Base-by-base conservation (phyloP, 306 rosid species). In the Lablab purpureus region DNA sequence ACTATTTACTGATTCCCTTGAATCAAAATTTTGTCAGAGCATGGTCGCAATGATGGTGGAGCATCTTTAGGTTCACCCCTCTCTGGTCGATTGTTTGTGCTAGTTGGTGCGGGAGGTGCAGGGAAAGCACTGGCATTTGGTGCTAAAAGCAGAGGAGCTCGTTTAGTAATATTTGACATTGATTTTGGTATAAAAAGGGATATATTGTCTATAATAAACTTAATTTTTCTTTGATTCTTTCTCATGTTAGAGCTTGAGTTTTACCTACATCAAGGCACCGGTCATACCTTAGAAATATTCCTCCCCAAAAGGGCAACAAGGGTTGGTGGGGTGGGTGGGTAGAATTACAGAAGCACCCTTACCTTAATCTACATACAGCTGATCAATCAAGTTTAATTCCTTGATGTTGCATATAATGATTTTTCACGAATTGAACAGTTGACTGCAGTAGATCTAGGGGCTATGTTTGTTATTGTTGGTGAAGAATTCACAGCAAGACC, bases 51-150 rank as follows among this genome's bases (percentile, higher is more conserved):
- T 58, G 77, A 74, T 63, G 88, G 84, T 76, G 81, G 72, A 64
- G 55, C 74, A 62, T 54, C 81, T 30, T 49, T 73, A 47, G 23
- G 34, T 69, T 78, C 87, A 56, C 82, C 87, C 21, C 82, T 84
- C 65, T 18, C 70, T 65, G 87, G 82, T 17, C 75, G 81, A 80
- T 51, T 55, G 68, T 87, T 87, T 78, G 88, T 87, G 75, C 78
- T 84, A 43, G 87, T 58, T 59, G 90, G 90, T 30, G 90, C 90
- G 11, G 90, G 90, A 55, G 90, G 90, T 19, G 90, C 90, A 7
- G 90, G 87, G 70, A 81, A 79, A 77, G 90, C 90, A 60, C 84
- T 87, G 1, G 90, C 69, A 71, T 78, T 84, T 79, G 90, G 90
- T 34, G 86, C 90, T 76, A 84, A 78, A 75, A 84, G 74, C 36